Evolutionary conservation across 2,329 filamentous ascomycete genomes (phyloP).

Genomic region (Hypoxylon sp.): DNA sequence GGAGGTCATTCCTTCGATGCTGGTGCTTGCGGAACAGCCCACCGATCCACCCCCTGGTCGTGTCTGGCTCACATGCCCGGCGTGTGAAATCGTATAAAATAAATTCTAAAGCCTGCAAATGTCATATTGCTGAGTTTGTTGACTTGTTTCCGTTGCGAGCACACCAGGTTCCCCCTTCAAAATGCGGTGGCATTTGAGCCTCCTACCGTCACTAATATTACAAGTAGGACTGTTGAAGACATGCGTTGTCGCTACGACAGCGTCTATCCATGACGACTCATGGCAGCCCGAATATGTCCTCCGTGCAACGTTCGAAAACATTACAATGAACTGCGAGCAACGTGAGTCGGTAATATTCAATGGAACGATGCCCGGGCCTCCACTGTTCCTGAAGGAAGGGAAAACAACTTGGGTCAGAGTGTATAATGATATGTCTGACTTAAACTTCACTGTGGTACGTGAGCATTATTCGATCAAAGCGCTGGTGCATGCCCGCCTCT

Average conservation of each 20-base stretch:
- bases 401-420: slow-evolving; percentile 69
- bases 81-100: slow-evolving; percentile 38
- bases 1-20: slow-evolving; percentile 34
- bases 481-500: slow-evolving; percentile 16
- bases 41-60: slow-evolving; percentile 27
- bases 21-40: slow-evolving; percentile 18
- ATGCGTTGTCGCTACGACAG: slow-evolving; percentile 41
- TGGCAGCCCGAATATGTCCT: slow-evolving; percentile 53
- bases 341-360: slow-evolving; percentile 65
- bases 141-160: slow-evolving; percentile 36
- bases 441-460: slow-evolving; percentile 68
- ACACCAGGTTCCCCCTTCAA: slow-evolving; percentile 33
- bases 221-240: slow-evolving; percentile 43
- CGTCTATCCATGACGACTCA: slow-evolving; percentile 45
- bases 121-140: slow-evolving; percentile 33
- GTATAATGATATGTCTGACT: slow-evolving; percentile 66
- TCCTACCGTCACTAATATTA: slow-evolving; percentile 42
- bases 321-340: slow-evolving; percentile 61
- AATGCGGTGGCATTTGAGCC: slow-evolving; percentile 45
- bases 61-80: slow-evolving; percentile 22
- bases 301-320: slow-evolving; percentile 52
- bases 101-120: slow-evolving; percentile 31
- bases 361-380: slow-evolving; percentile 65
- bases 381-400: slow-evolving; percentile 61
- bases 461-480: background rate